These are phyloP conservation scores for Albifimbria verrucaria DNA, from an alignment of 2,329 filamentous ascomycete species.

Conservation along the genomic window DNA sequence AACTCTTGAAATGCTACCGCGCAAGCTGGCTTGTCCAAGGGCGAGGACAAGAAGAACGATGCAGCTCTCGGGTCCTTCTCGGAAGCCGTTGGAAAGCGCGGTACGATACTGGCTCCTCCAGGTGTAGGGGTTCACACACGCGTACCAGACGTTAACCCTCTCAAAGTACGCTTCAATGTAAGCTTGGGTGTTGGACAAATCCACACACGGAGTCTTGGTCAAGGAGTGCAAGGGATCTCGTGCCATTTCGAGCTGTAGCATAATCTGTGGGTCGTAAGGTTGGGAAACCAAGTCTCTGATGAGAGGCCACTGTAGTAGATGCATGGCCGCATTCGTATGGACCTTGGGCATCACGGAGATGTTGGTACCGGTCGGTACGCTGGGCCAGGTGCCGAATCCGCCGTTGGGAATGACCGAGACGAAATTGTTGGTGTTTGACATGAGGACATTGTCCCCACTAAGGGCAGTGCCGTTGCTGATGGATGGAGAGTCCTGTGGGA, in stretches of 20 bases:
- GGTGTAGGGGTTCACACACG: constrained; percentile 77
- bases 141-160: constrained; percentile 80
- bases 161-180: constrained; percentile 81
- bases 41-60: constrained; percentile 76
- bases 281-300: constrained; percentile 74
- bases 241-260: constrained; percentile 77
- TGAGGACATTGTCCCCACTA: constrained; percentile 52
- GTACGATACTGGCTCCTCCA: constrained; percentile 75
- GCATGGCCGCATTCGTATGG: constrained; percentile 76
- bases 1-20: constrained; percentile 72
- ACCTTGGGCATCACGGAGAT: constrained; percentile 85
- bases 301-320: constrained; percentile 76
- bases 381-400: constrained; percentile 71
- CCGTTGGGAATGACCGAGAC: constrained; percentile 56
- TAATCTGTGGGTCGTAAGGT: constrained; percentile 76
- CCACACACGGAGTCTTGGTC: constrained; percentile 62
- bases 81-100: constrained; percentile 71
- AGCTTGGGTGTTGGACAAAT: constrained; percentile 69
- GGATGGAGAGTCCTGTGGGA: constrained; percentile 61
- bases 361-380: constrained; percentile 51
- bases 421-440: constrained; percentile 41
- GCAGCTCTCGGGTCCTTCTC: constrained; percentile 77
- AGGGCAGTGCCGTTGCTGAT: constrained; percentile 62
- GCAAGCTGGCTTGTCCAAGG: constrained; percentile 71
- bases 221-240: constrained; percentile 69